Base-by-base conservation (phyloP, 257 asterid species). In the Gardenia jasminoides region DNA sequence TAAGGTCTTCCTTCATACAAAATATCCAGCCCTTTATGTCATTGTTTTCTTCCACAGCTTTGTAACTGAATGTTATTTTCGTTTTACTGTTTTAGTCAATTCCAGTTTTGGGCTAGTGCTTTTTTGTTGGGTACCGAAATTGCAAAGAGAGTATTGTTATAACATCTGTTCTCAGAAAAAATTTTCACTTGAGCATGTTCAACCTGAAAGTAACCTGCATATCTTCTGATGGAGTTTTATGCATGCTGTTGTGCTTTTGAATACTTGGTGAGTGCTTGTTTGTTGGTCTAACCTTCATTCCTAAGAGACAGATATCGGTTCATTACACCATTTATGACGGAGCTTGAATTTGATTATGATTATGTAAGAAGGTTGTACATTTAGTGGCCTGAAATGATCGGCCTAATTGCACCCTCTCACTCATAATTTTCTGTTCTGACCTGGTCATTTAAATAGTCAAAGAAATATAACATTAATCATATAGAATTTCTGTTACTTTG, bases 41-140 rank as follows among this genome's bases (percentile, higher is more conserved):
- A 75, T 75, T 72, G 68, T 76, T 80, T 50, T 71, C 33, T 67
- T 59, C 19, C 59, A 50, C 74, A 70, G 17, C 39, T 31, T 62
- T 82, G 58, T 80, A 70, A 70, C 52, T 4, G 74, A 77, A 80
- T 30, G 76, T 67, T 47, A 31, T 70, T 52, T 73, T 8, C 2
- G 54, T 69, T 48, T 54, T 28, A 13, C 12, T 76, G 22, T 72
- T 46, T 41, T 13, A 56, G 70, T 47, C 31, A 12, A 77, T 59
- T 75, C 61, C 64, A 48, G 22, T 67, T 62, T 67, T 72, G 43
- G 74, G 81, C 58, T 54, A 31, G 28, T 58, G 13, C 41, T 59
- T 68, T 47, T 70, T 72, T 10, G 50, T n/a, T 81, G 68, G 69
- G 59, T 24, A 70, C 47, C 17, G 62, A 54, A 31, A 68, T 54